These are phyloP conservation scores for Phytophthora litchii DNA, from an alignment of 352 stramenopile genomes.

Conservation along the genomic window DNA sequence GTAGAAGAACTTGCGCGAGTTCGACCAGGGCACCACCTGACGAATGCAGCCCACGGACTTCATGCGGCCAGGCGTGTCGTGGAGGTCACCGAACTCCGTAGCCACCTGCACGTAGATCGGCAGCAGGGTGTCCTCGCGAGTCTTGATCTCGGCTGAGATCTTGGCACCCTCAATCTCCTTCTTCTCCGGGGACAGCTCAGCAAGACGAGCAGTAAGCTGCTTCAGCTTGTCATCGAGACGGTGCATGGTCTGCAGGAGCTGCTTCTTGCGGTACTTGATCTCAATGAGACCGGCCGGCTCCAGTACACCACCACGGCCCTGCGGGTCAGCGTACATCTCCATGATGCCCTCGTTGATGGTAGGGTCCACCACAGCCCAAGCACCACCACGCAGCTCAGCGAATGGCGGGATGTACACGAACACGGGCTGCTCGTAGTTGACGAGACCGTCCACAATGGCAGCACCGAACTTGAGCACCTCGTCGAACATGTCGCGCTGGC, in stretches of 20 bases:
- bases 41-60: constrained; percentile 98
- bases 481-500: constrained; percentile 99
- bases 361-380: constrained; percentile 99
- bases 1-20: constrained; percentile 98
- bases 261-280: constrained; percentile 99
- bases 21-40: constrained; percentile 95
- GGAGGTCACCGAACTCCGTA: constrained; percentile 99
- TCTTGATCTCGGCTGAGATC: constrained; percentile 91
- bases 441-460: constrained; percentile 99
- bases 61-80: constrained; percentile 99
- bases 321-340: constrained; percentile 99
- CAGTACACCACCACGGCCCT: constrained; percentile 96
- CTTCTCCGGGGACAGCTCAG: constrained; percentile 57
- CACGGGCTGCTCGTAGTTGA: constrained; percentile 98
- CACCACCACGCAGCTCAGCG: constrained; percentile 97
- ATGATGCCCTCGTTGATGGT: constrained; percentile 99
- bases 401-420: constrained; percentile 99
- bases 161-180: constrained; percentile 52
- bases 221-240: constrained; percentile 95
- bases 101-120: constrained; percentile 98
- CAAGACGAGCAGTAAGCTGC: constrained; percentile 76
- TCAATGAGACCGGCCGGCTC: constrained; percentile 98
- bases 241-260: constrained; percentile 97
- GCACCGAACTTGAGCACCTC: constrained; percentile 99
- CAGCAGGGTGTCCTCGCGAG: constrained; percentile 93